Conservation (phyloP, 768 basidiomycete species). For the Boletales sp. region DNA sequence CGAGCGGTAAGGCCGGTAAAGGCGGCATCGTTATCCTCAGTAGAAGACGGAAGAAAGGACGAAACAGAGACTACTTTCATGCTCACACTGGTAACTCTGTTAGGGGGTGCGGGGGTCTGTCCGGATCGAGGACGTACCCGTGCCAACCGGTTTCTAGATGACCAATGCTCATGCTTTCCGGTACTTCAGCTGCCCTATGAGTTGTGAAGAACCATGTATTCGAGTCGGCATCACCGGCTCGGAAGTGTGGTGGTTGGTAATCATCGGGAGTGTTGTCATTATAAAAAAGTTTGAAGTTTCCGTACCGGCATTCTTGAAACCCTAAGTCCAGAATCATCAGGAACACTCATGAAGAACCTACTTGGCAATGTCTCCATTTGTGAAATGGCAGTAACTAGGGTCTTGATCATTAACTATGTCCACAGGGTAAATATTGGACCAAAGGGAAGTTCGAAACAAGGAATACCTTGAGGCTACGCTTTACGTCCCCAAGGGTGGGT, state of each 20-base stretch:
- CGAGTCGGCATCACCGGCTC: constrained; percentile 63
- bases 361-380: constrained; percentile 80
- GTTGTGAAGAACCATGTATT: constrained; percentile 83
- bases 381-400: constrained; percentile 71
- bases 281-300: constrained; percentile 88
- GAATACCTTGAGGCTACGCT: constrained; percentile 71
- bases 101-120: not conserved
- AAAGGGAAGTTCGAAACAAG: not conserved
- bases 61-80: constrained; percentile 72
- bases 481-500: constrained; percentile 79
- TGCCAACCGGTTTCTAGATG: constrained; percentile 70
- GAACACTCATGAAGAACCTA: constrained; percentile 31
- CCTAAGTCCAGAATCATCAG: not conserved
- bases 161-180: constrained; percentile 71
- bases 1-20: constrained; percentile 46
- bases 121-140: constrained; percentile 39
- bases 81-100: constrained; percentile 48
- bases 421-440: not conserved
- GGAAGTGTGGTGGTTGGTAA: constrained; percentile 83
- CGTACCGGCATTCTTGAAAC: constrained; percentile 65
- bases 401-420: constrained; percentile 66
- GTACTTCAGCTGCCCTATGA: constrained; percentile 65
- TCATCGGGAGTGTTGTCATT: constrained; percentile 74
- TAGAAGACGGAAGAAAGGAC: constrained; percentile 62
- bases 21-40: constrained; percentile 53